Base-by-base conservation (phyloP, 2,329 filamentous ascomycete genomes). In the Alternaria incomplexa region DNA sequence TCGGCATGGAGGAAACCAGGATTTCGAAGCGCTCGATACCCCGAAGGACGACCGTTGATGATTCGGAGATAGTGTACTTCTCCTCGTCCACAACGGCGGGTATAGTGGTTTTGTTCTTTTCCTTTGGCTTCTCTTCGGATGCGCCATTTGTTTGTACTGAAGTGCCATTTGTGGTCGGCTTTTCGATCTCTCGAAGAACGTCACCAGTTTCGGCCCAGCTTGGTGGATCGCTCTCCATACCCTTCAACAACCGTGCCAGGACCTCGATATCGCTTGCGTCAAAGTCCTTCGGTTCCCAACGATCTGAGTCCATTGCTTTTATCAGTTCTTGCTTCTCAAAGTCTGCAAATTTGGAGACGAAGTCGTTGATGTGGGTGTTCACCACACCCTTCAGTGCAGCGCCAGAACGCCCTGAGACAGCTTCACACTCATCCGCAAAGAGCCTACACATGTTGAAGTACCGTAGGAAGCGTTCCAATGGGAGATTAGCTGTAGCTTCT, bases 381-480 rank as follows among this genome's bases (percentile, higher is more conserved):
- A 96, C 91, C 30, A 93, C 87, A 17, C 87, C 92, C 80, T 95
- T 95, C 6, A 96, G 82, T 2, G 89, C 84, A 3, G 89, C 90
- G 9, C 92, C 91, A 62, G 91, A 91, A 60, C 91, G 87, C 1
- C 93, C 92, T 22, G 91, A 95, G 20, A 96, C 89, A 15, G 91
- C 90, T 79, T 96, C 93, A 73, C 93, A 96, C 77, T 96, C 93
- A 64, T 93, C 93, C 50, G 91, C 91, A 78, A 96, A 96, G 59
- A 93, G 87, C 8, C 93, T 84, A 72, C 95, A 96, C 32, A 96
- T 85, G 1, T 88, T 92, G 71, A 95, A 94, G 78, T 96, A 96
- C 40, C 93, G 88, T 46, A 96, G 81, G 78, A 96, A 96, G 69
- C 88, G 85, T 50, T 88, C 83, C 2, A 93, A 84, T 1, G 90